Conservation (phyloP, 225 moss, liverwort and hornwort species). For the Straminergon stramineum region DNA sequence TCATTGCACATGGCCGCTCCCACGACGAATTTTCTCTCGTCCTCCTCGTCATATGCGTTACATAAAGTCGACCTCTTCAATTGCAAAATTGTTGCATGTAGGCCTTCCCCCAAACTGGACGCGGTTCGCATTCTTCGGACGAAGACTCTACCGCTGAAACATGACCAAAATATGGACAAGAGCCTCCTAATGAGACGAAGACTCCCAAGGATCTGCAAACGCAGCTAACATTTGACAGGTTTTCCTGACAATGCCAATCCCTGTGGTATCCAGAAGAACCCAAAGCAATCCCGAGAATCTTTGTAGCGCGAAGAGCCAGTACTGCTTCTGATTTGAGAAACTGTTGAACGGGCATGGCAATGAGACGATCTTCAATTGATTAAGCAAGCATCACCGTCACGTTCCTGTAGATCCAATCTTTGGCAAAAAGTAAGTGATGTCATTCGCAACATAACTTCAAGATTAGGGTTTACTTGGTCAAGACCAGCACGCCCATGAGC, state of each 20-base stretch:
- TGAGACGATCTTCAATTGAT: not conserved
- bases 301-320: not conserved
- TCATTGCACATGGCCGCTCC: not conserved
- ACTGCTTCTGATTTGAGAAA: not conserved
- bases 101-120: not conserved
- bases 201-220: not conserved
- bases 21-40: not conserved
- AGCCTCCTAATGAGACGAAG: not conserved
- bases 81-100: not conserved
- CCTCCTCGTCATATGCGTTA: not conserved
- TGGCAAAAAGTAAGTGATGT: not conserved
- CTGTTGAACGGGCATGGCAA: not conserved
- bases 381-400: not conserved
- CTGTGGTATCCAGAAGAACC: not conserved
- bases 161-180: not conserved
- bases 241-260: not conserved
- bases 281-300: not conserved
- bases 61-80: not conserved
- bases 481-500: constrained; percentile 84
- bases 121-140: not conserved
- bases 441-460: not conserved
- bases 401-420: not conserved
- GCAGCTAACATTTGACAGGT: not conserved
- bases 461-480: constrained; percentile 37
- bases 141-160: not conserved